Evolutionary conservation across 2,329 filamentous ascomycete species (phyloP), one percentile per base, ranked within the genome.

Genomic region (Colletotrichum caudatum): DNA sequence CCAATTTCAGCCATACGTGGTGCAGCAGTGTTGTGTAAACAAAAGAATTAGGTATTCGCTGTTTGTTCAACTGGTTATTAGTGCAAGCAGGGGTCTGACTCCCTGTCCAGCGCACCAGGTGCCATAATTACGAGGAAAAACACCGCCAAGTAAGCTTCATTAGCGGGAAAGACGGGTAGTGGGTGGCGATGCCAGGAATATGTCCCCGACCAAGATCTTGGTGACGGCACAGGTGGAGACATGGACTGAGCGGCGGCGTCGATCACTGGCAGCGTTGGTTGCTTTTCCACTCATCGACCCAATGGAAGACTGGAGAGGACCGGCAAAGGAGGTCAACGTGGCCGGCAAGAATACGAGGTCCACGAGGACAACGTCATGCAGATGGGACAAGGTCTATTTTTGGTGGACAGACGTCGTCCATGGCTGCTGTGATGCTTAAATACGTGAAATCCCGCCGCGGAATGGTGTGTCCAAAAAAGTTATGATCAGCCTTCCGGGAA

Each of bases 351-450:
- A 71, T 60, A 69, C 54, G 69, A 69, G 54, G 20, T 64, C 59
- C 59, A 60, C 48, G 48, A 37, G 46, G n/a, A 20, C 64, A 48
- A 64, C 69, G 53, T 69, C 69, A 71, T 69, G 65, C 60, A 54
- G 26, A 46, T n/a, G 35, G n/a, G 33, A 35, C 29, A 60, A 8
- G 46, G 48, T 64, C 59, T 69, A 64, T 69, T 71, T 69, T 64
- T 56, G 54, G 54, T 64, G 9, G 8, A 41, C 46, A 33, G 37
- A 33, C 23, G n/a, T 53, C 5, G 23, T 5, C 26, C 50, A 35
- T 23, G 26, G 16, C 39, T n/a, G 35, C 23, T 9, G 20, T 12
- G 12, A 9, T 54, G 37, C 18, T 64, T 46, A 64, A 64, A 64
- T 64, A 44, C 37, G 12, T 35, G 23, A 1, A 29, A 16, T 6